Conservation (phyloP, 768 basidiomycete species). For the Russula sp. region DNA sequence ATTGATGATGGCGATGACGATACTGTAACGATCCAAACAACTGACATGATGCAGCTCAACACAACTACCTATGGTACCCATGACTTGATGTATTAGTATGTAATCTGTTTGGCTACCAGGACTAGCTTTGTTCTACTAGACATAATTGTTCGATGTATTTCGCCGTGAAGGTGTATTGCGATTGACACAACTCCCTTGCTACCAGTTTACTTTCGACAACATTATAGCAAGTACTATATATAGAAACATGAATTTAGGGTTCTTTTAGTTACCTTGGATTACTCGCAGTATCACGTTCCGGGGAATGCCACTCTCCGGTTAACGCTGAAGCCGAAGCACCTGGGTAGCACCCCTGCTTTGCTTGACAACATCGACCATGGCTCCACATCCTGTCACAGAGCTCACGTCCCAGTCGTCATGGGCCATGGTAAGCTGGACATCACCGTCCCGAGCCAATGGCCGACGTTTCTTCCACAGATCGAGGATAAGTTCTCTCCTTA, state of each 20-base stretch:
- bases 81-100: conserved; percentile 25
- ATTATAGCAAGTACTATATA: conserved; percentile 12
- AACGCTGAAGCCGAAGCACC: conserved; percentile 4
- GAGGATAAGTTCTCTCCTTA: conserved; percentile 91
- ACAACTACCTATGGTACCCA: conserved; percentile 19
- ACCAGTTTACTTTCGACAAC: neutral
- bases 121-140: conserved; percentile 22
- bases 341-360: neutral
- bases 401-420: conserved; percentile 83
- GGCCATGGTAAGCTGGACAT: conserved; percentile 60
- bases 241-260: neutral
- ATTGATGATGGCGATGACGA: no score
- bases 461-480: conserved; percentile 46
- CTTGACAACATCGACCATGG: conserved; percentile 40
- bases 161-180: conserved; percentile 18
- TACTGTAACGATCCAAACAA: neutral
- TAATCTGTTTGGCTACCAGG: conserved; percentile 11
- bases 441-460: neutral
- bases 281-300: no score
- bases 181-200: conserved; percentile 11
- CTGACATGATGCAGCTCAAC: conserved; percentile 9
- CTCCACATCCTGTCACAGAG: conserved; percentile 66
- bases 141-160: conserved; percentile 17
- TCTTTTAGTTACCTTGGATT: neutral
- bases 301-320: neutral